phyloP scores from a whole-genome alignment of 192 early-diverging fungal species.

The Lobosporangium transversale region DNA sequence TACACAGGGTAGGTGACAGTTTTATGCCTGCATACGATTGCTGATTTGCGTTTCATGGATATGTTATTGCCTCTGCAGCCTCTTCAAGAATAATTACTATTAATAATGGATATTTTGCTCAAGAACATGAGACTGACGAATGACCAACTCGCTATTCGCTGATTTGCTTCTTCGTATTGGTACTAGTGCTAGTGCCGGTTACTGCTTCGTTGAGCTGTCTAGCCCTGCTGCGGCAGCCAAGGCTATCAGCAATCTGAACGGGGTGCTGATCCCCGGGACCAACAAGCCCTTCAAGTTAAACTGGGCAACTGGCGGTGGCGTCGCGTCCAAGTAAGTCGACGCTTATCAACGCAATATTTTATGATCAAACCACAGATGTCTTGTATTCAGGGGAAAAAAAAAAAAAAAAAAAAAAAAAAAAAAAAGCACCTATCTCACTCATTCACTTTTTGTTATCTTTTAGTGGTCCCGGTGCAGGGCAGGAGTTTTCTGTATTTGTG shows the following conservation, averaged over 20 bases:
- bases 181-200: conserved; percentile 75
- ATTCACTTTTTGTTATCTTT: conserved; percentile 5
- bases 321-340: conserved; percentile 59
- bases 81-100: no score
- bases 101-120: no score
- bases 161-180: no score
- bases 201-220: conserved; percentile 94
- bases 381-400: no score
- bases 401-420: background rate
- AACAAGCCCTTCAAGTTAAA: conserved; percentile 90
- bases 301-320: conserved; percentile 92
- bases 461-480: conserved; percentile 68
- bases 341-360: background rate
- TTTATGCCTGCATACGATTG: background rate
- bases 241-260: conserved; percentile 79
- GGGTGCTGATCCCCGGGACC: conserved; percentile 83
- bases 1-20: conserved; percentile 72
- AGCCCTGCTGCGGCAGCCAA: conserved; percentile 73
- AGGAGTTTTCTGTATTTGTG: conserved; percentile 95
- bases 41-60: no score
- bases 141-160: no score
- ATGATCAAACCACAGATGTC: no score
- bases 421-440: background rate
- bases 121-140: no score
- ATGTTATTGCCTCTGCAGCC: background rate